Evolutionary conservation across 2,329 filamentous ascomycete genomes (phyloP), one percentile per base, ranked within the genome.

Genomic region (Ciborinia camelliae): DNA sequence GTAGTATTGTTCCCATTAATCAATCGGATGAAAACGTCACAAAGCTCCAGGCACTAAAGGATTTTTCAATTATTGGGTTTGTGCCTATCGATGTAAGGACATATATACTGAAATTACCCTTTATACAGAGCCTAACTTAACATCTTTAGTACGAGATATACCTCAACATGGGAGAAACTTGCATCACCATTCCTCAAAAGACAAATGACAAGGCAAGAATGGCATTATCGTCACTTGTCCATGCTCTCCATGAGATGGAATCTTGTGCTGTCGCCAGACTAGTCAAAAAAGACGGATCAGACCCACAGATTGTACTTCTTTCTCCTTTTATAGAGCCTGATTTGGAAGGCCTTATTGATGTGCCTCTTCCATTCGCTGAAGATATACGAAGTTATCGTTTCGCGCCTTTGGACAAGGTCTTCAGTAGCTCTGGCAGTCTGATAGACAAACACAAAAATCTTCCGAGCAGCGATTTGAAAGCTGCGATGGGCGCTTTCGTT

Each of bases 371-470:
- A 0, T 99, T 97, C 73, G 89, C 92, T 2, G 95, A 99, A 79
- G 95, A 99, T 73, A 82, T 97, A 55, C 86, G 95, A 43, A 84
- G 84, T n/a, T 98, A 97, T 75, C 89, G 88, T 65, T 99, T 99
- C 70, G 92, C 95, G 7, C 91, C 94, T 0, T 79, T 99, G 14
- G 93, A 97, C 74, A 90, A 86, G 67, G 89, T 98, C 35, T 79
- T 97, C 66, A 97, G 93, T 0, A 84, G 96, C n/a, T 92, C 88
- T 14, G 94, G 94, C 0, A 90, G 91, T 68, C 83, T 85, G 10
- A 80, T 97, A 57, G 90, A 85, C 14, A 87, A 94, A 71, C 93
- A 99, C 69, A 89, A 91, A 43, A 88, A 96, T 66, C 81, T 99
- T 2, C 95, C 95, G 0, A 88, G 81, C 12, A 82, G 90, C 2